Conservation (phyloP, 352 stramenopile species). For the Phytopythium montanum region DNA sequence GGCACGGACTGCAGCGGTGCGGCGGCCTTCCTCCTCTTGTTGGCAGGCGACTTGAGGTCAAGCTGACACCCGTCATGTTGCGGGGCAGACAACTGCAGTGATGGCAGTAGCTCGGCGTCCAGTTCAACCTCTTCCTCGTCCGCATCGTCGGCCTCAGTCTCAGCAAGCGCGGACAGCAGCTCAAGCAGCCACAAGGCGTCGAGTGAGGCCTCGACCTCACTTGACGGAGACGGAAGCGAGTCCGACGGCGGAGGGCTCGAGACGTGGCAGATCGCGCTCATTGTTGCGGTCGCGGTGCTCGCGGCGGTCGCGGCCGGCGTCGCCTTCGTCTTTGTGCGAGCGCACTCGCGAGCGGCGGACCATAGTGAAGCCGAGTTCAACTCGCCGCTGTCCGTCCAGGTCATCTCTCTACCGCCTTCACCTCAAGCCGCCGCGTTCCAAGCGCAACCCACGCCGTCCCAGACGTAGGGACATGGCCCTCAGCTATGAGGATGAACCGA, state of each 20-base stretch:
- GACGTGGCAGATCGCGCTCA: background rate
- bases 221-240: background rate
- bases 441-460: background rate
- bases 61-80: background rate
- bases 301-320: background rate
- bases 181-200: background rate
- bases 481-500: no score
- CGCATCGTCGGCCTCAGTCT: background rate
- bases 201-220: background rate
- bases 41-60: background rate
- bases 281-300: background rate
- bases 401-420: background rate
- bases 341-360: background rate
- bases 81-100: background rate
- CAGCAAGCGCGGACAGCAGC: background rate
- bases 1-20: slow-evolving; percentile 23
- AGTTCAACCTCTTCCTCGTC: background rate
- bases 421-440: background rate
- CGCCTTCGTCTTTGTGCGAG: background rate
- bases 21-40: background rate
- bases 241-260: background rate
- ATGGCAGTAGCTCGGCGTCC: background rate
- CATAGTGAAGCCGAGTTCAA: background rate
- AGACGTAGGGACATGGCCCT: background rate
- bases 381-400: background rate